A percentile compares a stretch with the other conserved stretches of the same genome.
phyloP scores from a whole-genome alignment of 2,329 filamentous ascomycete genomes.

The Epichloe coenophiala region DNA sequence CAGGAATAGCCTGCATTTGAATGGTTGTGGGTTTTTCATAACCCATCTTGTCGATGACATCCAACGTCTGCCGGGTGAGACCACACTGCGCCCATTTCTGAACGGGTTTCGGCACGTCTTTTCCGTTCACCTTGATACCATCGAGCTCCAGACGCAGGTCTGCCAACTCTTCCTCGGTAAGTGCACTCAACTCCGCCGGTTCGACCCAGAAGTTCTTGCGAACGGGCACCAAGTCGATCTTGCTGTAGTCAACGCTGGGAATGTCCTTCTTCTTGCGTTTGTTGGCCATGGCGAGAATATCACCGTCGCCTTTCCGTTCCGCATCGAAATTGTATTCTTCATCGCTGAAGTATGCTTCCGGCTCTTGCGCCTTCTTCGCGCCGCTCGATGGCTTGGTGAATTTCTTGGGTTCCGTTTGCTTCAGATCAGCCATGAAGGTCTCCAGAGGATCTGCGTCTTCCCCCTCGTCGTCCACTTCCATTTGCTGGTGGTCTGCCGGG shows the following conservation, averaged over 20 bases:
- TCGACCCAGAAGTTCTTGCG: conserved; percentile 93
- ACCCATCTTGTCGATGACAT: conserved; percentile 67
- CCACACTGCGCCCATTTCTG: conserved; percentile 96
- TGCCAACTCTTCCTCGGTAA: conserved; percentile 74
- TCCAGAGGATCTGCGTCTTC: conserved; percentile 73
- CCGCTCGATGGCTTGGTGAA: conserved; percentile 18
- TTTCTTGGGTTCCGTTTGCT: conserved; percentile 37
- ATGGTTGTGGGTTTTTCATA: conserved; percentile 88
- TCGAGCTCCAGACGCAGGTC: conserved; percentile 79
- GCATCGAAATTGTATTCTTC: conserved; percentile 51
- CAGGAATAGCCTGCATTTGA: conserved; percentile 86
- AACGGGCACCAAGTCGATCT: conserved; percentile 73
- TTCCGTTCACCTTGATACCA: conserved; percentile 84
- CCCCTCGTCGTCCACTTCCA: conserved; percentile 52
- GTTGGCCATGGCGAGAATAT: conserved; percentile 39
- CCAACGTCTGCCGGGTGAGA: conserved; percentile 71
- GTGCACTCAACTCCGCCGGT: conserved; percentile 65
- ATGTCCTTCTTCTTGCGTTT: conserved; percentile 91
- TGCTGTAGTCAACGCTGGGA: conserved; percentile 74
- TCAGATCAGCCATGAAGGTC: conserved; percentile 79
- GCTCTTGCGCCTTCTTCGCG: conserved; percentile 47
- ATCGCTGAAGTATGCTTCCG: conserved; percentile 79
- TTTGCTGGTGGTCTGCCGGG: conserved; percentile 32
- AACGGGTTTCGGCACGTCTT: conserved; percentile 83
- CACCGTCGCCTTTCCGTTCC: conserved; percentile 33